Conservation (phyloP, 2,329 filamentous ascomycete genomes). For the Fusarium sp. region DNA sequence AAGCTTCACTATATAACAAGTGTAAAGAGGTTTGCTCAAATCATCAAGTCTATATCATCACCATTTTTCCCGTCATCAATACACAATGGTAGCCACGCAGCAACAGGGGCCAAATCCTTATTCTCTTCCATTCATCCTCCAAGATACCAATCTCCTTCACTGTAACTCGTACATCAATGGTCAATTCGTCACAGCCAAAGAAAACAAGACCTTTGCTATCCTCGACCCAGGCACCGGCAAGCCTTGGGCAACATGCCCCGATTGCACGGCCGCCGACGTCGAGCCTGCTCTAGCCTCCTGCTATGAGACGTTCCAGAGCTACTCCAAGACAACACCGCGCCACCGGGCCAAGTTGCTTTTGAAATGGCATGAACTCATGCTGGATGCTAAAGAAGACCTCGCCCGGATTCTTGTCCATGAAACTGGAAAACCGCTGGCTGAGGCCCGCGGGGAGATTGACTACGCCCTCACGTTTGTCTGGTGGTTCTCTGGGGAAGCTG, state of each 20-base stretch:
- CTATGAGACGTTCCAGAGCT: conserved; percentile 50
- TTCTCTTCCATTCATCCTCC: not conserved
- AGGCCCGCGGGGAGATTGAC: conserved; percentile 64
- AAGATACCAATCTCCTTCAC: not conserved
- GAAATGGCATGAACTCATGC: conserved; percentile 51
- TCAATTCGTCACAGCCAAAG: not conserved
- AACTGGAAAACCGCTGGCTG: conserved; percentile 65
- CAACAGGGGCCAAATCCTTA: not conserved
- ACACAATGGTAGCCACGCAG: not conserved
- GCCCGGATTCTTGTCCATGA: conserved; percentile 55
- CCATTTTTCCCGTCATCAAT: not conserved
- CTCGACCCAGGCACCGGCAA: conserved; percentile 8
- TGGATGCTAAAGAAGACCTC: conserved; percentile 49
- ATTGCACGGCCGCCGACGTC: conserved; percentile 43
- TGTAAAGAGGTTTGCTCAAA: too few relatives aligned
- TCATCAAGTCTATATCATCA: too few relatives aligned
- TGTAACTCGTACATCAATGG: not conserved
- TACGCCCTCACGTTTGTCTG: conserved; percentile 63
- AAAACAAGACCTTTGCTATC: not conserved
- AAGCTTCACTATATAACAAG: too few relatives aligned
- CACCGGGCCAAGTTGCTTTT: conserved; percentile 47
- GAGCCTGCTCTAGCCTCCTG: conserved; percentile 33
- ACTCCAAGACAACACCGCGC: conserved; percentile 51
- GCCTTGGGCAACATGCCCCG: conserved; percentile 3
- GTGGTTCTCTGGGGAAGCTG: conserved; percentile 66